Conservation (phyloP, 441 rosid species). For the Brassica hybrid region DNA sequence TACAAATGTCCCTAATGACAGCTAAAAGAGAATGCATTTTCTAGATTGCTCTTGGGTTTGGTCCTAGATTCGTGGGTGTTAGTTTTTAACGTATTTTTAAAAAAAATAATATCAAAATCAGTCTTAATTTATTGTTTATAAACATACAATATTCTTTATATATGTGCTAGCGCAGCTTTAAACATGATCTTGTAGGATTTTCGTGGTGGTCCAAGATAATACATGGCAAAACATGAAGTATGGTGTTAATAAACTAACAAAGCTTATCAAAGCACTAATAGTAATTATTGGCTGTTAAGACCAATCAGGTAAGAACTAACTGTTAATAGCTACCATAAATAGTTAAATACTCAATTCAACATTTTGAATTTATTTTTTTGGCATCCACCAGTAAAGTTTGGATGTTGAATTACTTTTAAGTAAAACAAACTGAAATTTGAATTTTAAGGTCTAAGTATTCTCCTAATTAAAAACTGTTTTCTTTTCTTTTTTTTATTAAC, state of each 20-base stretch:
- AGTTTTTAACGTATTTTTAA: slow-evolving; percentile 4
- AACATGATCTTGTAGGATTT: slow-evolving; percentile 35
- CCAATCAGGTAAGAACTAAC: slow-evolving; percentile 28
- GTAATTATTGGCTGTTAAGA: not conserved
- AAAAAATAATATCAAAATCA: not conserved
- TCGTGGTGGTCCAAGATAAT: slow-evolving; percentile 40
- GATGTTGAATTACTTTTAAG: not conserved
- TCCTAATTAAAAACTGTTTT: not conserved
- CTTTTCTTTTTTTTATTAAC: not conserved
- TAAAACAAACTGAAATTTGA: slow-evolving; percentile 27
- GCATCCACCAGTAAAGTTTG: not conserved
- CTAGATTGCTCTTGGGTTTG: slow-evolving; percentile 46
- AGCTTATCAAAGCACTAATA: slow-evolving; percentile 7
- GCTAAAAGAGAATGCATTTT: slow-evolving; percentile 36
- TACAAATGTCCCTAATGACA: slow-evolving; percentile 22
- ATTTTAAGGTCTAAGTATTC: slow-evolving; percentile 4
- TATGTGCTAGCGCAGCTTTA: slow-evolving; percentile 35
- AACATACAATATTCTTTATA: slow-evolving; percentile 12
- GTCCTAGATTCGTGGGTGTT: slow-evolving; percentile 51
- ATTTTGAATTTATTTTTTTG: not conserved
- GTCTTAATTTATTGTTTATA: not conserved
- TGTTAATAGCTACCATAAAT: not conserved
- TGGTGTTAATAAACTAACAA: not conserved
- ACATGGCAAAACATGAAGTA: slow-evolving; percentile 44
- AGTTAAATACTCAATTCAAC: not conserved